Base-by-base conservation (phyloP, 768 basidiomycete species). In the Psilocybe cyanescens region DNA sequence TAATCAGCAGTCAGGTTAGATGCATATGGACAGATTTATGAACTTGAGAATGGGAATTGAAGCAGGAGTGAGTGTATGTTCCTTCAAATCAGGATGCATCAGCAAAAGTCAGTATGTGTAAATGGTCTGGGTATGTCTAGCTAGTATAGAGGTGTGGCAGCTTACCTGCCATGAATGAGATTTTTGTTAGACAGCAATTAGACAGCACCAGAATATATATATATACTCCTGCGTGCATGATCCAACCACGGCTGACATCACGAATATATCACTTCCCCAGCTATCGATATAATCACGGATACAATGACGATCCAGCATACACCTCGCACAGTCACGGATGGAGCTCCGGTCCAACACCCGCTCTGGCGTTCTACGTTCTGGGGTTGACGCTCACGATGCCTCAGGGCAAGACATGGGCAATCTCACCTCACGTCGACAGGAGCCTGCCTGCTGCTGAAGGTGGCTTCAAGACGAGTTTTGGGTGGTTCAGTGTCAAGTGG, bases 301-400 rank as follows among this genome's bases (percentile, higher is more conserved):
- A 87, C 73, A 82, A 83, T 69, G 76, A 80, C 69, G 86, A 87
- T 65, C 75, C 83, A 0, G 77, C 85, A 0, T 87, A 86, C 69
- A 86, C 83, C 7, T 83, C 81, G n/a, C 85, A 86, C 66, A 72
- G 83, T 1, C 86, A 87, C 64, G 85, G 85, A 4, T 87, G 86
- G 86, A 82, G 80, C 59, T 74, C 84, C 0, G 86, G 85, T 0
- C 83, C 86, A 0, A 87, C 86, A 0, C 81, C 83, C 4, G 83
- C 84, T 4, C 72, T 86, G 12, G 85, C 84, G 1, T 83, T 81
- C 71, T 86, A 85, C 67, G 77, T 86, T 33, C 76, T 84, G 14
- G 85, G 85, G n/a, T 71, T 87, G 9, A 77, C 74, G 12, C 74
- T 86, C 24, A 83, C 81, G 0, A 70, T 79, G 4, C 78, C 80